Evolutionary conservation across 225 moss, liverwort and hornwort genomes (phyloP).

Genomic region (Anthoceros angustus): DNA sequence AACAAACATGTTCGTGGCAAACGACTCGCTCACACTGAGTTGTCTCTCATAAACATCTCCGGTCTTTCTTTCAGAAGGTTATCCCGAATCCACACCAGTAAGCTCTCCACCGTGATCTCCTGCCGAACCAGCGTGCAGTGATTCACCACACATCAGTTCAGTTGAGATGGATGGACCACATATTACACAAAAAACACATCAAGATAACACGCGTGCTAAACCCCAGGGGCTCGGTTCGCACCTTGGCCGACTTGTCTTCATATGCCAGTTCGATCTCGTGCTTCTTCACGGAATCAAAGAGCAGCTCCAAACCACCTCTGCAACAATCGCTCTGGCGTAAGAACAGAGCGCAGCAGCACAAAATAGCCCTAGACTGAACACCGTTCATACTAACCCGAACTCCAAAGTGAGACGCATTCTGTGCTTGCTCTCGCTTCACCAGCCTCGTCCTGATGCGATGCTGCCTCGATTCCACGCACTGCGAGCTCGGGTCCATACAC

Average conservation of each 20-base stretch:
- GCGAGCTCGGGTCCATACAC: not conserved
- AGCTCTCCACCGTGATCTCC: slow-evolving; percentile 50
- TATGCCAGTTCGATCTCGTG: slow-evolving; percentile 38
- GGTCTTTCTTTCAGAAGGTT: slow-evolving; percentile 78
- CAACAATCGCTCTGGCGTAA: not conserved
- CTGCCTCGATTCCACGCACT: not conserved
- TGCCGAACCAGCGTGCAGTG: not conserved
- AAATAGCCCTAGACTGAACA: not conserved
- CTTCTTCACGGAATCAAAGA: slow-evolving; percentile 59
- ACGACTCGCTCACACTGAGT: slow-evolving; percentile 53
- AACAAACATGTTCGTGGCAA: not conserved
- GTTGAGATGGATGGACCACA: no score
- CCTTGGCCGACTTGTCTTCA: not conserved
- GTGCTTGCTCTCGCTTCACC: not conserved
- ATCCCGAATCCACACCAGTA: slow-evolving; percentile 70
- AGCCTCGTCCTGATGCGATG: not conserved
- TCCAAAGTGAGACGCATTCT: not conserved
- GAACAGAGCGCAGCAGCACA: not conserved
- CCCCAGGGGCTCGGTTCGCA: not conserved
- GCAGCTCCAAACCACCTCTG: slow-evolving; percentile 84
- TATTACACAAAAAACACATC: no score
- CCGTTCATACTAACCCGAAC: not conserved
- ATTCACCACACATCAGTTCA: no score
- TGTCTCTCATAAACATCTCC: slow-evolving; percentile 86
- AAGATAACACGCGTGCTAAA: not conserved